A percentile compares a stretch with the other conserved stretches of the same genome.
phyloP scores from a whole-genome alignment of 352 stramenopile genomes.

The Blastocystis sp. region DNA sequence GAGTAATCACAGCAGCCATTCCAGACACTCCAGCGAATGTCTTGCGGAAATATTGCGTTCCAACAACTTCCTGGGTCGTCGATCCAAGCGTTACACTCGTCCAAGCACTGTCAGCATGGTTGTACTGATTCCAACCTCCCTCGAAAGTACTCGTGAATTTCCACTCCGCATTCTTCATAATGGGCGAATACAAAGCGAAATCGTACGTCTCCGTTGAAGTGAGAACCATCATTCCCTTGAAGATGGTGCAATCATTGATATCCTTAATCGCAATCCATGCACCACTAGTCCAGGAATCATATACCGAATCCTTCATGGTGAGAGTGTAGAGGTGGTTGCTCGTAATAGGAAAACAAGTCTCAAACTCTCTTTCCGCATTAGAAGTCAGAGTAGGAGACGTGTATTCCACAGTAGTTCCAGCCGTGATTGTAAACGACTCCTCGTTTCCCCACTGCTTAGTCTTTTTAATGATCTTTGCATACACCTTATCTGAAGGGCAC shows the following conservation, averaged over 20 bases:
- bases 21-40: background rate
- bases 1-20: background rate
- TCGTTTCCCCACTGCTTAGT: background rate
- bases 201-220: background rate
- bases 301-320: background rate
- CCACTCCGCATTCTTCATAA: background rate
- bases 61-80: background rate
- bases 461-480: background rate
- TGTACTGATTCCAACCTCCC: background rate
- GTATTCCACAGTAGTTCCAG: background rate
- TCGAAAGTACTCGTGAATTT: background rate
- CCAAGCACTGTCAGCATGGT: background rate
- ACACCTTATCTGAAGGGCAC: background rate
- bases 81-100: background rate
- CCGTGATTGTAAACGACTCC: background rate
- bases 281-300: background rate
- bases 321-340: background rate
- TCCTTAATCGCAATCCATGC: background rate
- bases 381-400: background rate
- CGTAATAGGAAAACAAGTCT: background rate
- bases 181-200: background rate
- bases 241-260: background rate
- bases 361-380: background rate
- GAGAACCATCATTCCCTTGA: background rate
- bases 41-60: conserved; percentile 36